Base-by-base conservation (phyloP, 768 basidiomycete genomes). In the Thelephora aurantiotincta region DNA sequence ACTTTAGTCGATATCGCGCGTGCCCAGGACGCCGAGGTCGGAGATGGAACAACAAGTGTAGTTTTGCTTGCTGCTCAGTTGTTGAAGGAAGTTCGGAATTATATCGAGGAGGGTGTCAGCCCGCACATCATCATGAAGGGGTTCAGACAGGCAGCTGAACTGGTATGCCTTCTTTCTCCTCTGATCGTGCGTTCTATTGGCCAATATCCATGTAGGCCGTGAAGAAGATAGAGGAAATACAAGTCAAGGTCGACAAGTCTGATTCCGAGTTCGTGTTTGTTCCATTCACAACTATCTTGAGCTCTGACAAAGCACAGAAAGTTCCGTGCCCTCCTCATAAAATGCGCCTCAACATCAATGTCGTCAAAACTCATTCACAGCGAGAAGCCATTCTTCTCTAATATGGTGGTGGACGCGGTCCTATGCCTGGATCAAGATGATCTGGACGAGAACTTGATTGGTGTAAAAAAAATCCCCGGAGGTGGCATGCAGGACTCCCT, bases 311-410 rank as follows among this genome's bases (percentile, higher is more conserved):
- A 13, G 41, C 11, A 18, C 14, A 98, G 94, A 54, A 78, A 78
- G 55, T 96, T 98, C 76, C 91, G 82, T 43, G 88, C 92, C 52
- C 80, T 98, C 19, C 76, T 98, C 33, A 73, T 96, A 56, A 93
- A 96, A 70, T 96, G 92, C 65, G 96, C 96, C 22, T 83, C 92
- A 22, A 99, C 96, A 2, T 94, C 96, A n/a, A 97, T 98, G 94
- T 98, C 96, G 13, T 98, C 94, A 51, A 99, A 98, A 65, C 78
- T 98, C 51, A 97, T 99, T 57, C 94, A 97, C 63, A 91, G 90
- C 12, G 90, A 97, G 68, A 98, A 96, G 59, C 96, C 94, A 1
- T 98, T 98, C 70, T 99, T 99, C 71, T 88, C 93, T 11, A 80
- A 85, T 53, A 98, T 99, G 93, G 96, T 96, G 44, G 96, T 99